Evolutionary conservation across 345 rosid species (phyloP).

Genomic region (Heritiera littoralis): DNA sequence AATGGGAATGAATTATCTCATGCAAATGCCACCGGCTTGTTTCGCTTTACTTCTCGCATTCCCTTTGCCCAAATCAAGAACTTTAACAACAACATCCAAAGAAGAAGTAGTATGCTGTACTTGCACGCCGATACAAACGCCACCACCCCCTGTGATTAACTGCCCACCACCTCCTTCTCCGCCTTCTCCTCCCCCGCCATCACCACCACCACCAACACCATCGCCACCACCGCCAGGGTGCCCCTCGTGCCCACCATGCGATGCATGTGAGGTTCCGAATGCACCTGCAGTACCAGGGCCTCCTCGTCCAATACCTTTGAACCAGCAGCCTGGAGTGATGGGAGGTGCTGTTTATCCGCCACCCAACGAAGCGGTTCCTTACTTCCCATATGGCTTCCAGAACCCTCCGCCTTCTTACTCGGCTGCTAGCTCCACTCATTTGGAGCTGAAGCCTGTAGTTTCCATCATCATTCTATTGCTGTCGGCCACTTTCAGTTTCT

Average conservation of each 20-base stretch:
- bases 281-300: background rate
- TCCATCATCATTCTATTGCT: background rate
- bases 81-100: slow-evolving; percentile 19
- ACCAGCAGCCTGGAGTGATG: slow-evolving; percentile 9
- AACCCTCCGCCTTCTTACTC: background rate
- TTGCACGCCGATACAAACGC: slow-evolving; percentile 26
- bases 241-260: background rate
- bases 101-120: slow-evolving; percentile 28
- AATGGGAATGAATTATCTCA: background rate
- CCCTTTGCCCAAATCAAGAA: background rate
- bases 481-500: background rate
- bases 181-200: slow-evolving; percentile 25
- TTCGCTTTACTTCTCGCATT: background rate
- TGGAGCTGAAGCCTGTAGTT: background rate
- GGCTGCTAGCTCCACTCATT: background rate
- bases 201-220: slow-evolving; percentile 7
- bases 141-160: slow-evolving; percentile 26
- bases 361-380: slow-evolving; percentile 19
- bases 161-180: slow-evolving; percentile 32
- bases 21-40: background rate
- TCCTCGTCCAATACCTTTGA: background rate
- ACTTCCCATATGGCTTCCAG: slow-evolving; percentile 17
- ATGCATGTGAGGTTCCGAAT: background rate
- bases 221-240: too few relatives aligned
- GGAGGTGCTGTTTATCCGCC: slow-evolving; percentile 15